Conservation (phyloP, 805 yeast genomes). For the Wickerhamomyces xylosicus region DNA sequence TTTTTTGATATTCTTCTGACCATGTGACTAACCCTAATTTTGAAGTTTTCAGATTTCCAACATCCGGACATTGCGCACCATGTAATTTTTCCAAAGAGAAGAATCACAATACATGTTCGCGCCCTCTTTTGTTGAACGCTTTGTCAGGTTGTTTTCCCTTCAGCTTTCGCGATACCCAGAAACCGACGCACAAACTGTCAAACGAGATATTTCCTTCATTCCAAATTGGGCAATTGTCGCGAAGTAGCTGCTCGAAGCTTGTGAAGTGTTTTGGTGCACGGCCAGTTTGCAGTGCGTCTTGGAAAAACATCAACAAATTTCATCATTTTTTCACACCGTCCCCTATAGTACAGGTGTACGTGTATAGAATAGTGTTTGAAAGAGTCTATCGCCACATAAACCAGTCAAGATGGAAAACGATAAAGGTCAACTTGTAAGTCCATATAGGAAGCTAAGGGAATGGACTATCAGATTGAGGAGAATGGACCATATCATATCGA, state of each 20-base stretch:
- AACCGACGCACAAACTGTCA: no score
- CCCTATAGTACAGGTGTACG: background rate
- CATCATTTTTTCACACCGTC: background rate
- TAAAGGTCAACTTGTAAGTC: conserved; percentile 97
- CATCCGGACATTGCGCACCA: background rate
- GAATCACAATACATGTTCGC: background rate
- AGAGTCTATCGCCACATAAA: conserved; percentile 6
- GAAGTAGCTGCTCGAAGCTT: background rate
- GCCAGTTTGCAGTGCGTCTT: no score
- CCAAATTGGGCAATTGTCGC: background rate
- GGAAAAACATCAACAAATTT: background rate
- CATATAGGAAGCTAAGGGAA: background rate
- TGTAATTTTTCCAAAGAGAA: no score
- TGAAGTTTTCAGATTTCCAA: background rate
- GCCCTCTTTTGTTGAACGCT: no score
- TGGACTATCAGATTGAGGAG: background rate
- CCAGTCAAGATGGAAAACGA: conserved; percentile 95
- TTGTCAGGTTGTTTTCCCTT: no score
- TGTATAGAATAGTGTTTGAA: conserved; percentile 1
- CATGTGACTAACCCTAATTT: background rate
- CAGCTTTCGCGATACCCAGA: no score
- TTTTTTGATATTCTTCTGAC: no score
- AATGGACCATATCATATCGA: no score
- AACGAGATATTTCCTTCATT: background rate
- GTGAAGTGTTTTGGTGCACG: no score